phyloP scores from a whole-genome alignment of 495 filamentous ascomycete genomes.

The Tuber indicum region DNA sequence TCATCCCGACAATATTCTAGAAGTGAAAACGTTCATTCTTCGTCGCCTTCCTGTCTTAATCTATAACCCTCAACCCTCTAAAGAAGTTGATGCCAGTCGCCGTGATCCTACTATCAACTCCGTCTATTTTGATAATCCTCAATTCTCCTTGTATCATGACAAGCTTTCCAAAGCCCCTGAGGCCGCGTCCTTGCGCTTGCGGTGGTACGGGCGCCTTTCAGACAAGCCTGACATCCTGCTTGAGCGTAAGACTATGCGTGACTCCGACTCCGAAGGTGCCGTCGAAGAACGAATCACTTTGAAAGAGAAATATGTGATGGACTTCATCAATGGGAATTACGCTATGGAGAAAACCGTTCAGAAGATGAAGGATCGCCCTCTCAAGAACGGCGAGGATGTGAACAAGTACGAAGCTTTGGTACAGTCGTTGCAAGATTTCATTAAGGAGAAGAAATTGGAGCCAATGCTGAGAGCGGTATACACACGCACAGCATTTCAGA shows the following conservation, averaged over 20 bases:
- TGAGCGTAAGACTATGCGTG: slow-evolving; percentile 84
- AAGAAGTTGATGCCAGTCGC: slow-evolving; percentile 65
- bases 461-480: slow-evolving; percentile 89
- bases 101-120: slow-evolving; percentile 88
- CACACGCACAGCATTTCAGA: slow-evolving; percentile 90
- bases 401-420: slow-evolving; percentile 66
- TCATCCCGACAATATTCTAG: slow-evolving; percentile 85
- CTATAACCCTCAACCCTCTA: slow-evolving; percentile 79
- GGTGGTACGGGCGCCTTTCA: slow-evolving; percentile 84
- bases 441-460: slow-evolving; percentile 68
- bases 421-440: slow-evolving; percentile 69
- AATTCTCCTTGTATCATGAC: slow-evolving; percentile 74
- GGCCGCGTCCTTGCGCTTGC: slow-evolving; percentile 73
- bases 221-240: slow-evolving; percentile 69
- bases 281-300: slow-evolving; percentile 70
- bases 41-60: slow-evolving; percentile 83
- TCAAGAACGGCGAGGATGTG: slow-evolving; percentile 55
- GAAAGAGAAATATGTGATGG: slow-evolving; percentile 89
- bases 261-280: slow-evolving; percentile 47
- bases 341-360: slow-evolving; percentile 83
- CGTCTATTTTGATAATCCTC: slow-evolving; percentile 85
- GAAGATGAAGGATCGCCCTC: slow-evolving; percentile 64
- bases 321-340: slow-evolving; percentile 80
- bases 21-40: slow-evolving; percentile 91
- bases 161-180: slow-evolving; percentile 74